phyloP scores from a whole-genome alignment of 257 asterid genomes.

The Catharanthus roseus region DNA sequence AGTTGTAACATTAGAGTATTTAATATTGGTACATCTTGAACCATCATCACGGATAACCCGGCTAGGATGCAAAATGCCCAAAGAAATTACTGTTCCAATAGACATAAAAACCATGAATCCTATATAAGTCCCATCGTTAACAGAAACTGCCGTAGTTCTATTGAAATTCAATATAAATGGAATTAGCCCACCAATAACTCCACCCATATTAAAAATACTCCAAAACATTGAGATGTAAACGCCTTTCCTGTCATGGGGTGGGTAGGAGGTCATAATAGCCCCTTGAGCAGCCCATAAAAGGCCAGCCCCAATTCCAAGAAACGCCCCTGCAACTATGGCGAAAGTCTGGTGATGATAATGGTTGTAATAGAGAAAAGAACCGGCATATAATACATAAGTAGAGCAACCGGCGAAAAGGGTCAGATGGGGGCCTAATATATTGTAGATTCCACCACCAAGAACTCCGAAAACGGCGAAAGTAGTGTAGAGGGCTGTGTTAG shows the following conservation, averaged over 20 bases:
- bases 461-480: conserved; percentile 85
- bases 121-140: conserved; percentile 84
- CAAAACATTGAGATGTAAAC: conserved; percentile 75
- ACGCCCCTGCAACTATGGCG: conserved; percentile 73
- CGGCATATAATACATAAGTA: conserved; percentile 77
- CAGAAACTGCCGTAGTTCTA: conserved; percentile 54
- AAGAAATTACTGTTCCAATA: conserved; percentile 48
- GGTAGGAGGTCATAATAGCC: conserved; percentile 93
- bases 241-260: conserved; percentile 80
- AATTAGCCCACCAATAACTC: conserved; percentile 82
- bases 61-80: conserved; percentile 75
- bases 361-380: conserved; percentile 80
- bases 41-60: conserved; percentile 68
- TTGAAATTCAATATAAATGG: conserved; percentile 59
- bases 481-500: conserved; percentile 96
- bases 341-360: conserved; percentile 68
- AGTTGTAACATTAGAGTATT: conserved; percentile 56
- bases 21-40: conserved; percentile 60
- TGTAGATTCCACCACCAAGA: conserved; percentile 89
- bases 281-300: conserved; percentile 92
- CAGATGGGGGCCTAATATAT: conserved; percentile 67
- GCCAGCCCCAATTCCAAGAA: conserved; percentile 91
- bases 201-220: conserved; percentile 92
- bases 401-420: conserved; percentile 73
- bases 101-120: conserved; percentile 92